Percentiles rank a stretch among this genome's conserved stretches.
Evolutionary conservation across 2,329 filamentous ascomycete species (phyloP).

Genomic region (Blastomyces percursus): DNA sequence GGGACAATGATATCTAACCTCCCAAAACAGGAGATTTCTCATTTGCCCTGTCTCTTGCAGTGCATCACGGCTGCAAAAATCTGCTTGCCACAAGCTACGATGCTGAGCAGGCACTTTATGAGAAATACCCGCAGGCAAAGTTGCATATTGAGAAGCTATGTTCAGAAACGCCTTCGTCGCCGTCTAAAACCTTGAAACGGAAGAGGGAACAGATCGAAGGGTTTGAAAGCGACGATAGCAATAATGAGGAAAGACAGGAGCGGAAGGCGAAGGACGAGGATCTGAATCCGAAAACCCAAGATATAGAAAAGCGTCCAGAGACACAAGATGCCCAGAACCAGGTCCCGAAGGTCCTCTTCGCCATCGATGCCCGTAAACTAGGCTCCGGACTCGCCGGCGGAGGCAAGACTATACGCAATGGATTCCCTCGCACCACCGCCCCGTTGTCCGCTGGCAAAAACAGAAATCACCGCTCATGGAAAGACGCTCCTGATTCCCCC

Average conservation of each 20-base stretch:
- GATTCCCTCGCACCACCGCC: conserved; percentile 20
- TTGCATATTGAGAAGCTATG: conserved; percentile 44
- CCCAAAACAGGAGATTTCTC: conserved; percentile 35
- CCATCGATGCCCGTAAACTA: conserved; percentile 36
- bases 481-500: background rate
- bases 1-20: conserved; percentile 12
- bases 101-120: conserved; percentile 40
- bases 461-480: background rate
- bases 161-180: background rate
- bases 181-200: conserved; percentile 8
- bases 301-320: background rate
- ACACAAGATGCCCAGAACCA: conserved; percentile 1
- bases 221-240: conserved; percentile 3
- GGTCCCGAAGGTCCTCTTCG: conserved; percentile 29
- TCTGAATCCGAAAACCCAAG: background rate
- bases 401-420: conserved; percentile 36
- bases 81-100: conserved; percentile 39
- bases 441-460: background rate
- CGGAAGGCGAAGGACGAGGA: conserved; percentile 3
- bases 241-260: background rate
- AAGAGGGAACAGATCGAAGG: conserved; percentile 15
- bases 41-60: conserved; percentile 35
- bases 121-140: conserved; percentile 64
- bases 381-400: conserved; percentile 26
- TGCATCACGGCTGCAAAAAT: conserved; percentile 30